Conservation (phyloP, 371 early-diverging fungal species). For the Mucor mucedo region DNA sequence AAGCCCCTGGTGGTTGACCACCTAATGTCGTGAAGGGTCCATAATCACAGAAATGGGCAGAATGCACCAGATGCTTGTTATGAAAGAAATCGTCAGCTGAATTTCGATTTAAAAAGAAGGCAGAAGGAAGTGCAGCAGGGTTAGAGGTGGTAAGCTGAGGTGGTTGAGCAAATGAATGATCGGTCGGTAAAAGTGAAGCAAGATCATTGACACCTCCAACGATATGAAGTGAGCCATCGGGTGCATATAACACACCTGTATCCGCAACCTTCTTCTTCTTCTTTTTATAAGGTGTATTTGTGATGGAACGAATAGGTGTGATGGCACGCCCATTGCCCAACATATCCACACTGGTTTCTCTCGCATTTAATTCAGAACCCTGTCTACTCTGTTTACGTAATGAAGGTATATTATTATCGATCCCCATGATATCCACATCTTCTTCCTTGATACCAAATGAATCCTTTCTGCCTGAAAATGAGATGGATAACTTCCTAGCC, state of each 20-base stretch:
- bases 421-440: constrained; percentile 58
- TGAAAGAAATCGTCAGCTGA: constrained; percentile 44
- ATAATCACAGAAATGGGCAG: constrained; percentile 59
- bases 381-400: constrained; percentile 37
- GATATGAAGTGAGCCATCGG: constrained; percentile 50
- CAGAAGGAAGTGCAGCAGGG: constrained; percentile 49
- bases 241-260: constrained; percentile 47
- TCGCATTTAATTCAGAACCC: constrained; percentile 27
- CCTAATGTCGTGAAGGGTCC: constrained; percentile 60
- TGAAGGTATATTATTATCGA: constrained; percentile 37
- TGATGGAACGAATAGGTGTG: constrained; percentile 27
- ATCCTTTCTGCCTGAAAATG: constrained; percentile 23
- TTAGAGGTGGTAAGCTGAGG: constrained; percentile 48
- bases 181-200: constrained; percentile 29
- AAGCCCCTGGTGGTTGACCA: constrained; percentile 53
- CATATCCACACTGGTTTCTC: constrained; percentile 36
- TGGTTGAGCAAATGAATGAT: constrained; percentile 36
- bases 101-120: constrained; percentile 40
- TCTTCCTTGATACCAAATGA: constrained; percentile 45
- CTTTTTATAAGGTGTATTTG: constrained; percentile 36
- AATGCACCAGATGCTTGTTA: constrained; percentile 43
- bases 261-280: constrained; percentile 55
- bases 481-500: constrained; percentile 25
- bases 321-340: constrained; percentile 34
- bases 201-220: constrained; percentile 46